phyloP scores from a whole-genome alignment of 2,329 filamentous ascomycete species.

The Ophiostoma sp. region DNA sequence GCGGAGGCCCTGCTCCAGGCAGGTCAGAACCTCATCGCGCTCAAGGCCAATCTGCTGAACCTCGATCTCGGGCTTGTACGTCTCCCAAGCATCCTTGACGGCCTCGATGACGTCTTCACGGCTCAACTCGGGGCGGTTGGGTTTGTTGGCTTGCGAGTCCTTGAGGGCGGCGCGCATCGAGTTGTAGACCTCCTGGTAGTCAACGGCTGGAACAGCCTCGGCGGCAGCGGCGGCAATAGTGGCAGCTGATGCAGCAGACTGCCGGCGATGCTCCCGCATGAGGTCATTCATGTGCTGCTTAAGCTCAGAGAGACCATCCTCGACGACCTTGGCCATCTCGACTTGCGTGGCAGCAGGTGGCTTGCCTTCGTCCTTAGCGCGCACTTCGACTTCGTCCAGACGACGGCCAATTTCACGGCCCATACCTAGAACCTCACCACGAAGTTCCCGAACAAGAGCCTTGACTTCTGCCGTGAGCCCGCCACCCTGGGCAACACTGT shows the following conservation, averaged over 20 bases:
- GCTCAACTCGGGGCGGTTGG: slow-evolving; percentile 56
- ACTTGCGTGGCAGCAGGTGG: slow-evolving; percentile 59
- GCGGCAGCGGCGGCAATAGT: slow-evolving; percentile 48
- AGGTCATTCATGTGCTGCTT: slow-evolving; percentile 80
- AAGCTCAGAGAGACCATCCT: slow-evolving; percentile 77
- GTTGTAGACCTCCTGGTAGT: slow-evolving; percentile 83
- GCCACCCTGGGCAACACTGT: slow-evolving; percentile 84
- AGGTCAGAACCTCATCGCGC: slow-evolving; percentile 83
- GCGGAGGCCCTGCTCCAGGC: slow-evolving; percentile 80
- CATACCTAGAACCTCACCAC: slow-evolving; percentile 93
- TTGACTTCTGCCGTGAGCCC: slow-evolving; percentile 92
- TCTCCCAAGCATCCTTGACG: slow-evolving; percentile 88
- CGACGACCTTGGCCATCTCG: slow-evolving; percentile 74
- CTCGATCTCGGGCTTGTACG: slow-evolving; percentile 90
- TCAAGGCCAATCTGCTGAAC: slow-evolving; percentile 88
- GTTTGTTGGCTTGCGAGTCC: slow-evolving; percentile 56
- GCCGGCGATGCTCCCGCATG: slow-evolving; percentile 71
- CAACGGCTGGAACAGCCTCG: slow-evolving; percentile 57
- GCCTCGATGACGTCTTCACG: slow-evolving; percentile 84
- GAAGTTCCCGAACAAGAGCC: slow-evolving; percentile 81
- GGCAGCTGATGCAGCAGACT: slow-evolving; percentile 58
- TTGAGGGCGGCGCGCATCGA: slow-evolving; percentile 74
- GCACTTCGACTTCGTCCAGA: slow-evolving; percentile 72
- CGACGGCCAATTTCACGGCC: slow-evolving; percentile 85
- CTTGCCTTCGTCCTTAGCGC: slow-evolving; percentile 47